phyloP scores from a whole-genome alignment of 345 rosid species.

The Salix viminalis region DNA sequence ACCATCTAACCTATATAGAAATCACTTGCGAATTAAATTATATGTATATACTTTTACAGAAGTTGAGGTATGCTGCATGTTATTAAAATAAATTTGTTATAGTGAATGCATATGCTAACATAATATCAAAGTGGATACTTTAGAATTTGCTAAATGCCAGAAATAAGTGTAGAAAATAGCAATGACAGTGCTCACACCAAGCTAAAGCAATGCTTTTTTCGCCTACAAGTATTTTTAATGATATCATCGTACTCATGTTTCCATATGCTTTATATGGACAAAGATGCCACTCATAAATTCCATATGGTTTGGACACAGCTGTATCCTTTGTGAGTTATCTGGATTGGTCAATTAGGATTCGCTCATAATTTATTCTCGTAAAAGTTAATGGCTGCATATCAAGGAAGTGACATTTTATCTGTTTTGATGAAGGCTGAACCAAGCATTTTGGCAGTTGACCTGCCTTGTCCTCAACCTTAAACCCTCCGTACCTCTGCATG shows the following conservation, averaged over 20 bases:
- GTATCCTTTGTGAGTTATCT: background rate
- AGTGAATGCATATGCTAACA: background rate
- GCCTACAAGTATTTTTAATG: background rate
- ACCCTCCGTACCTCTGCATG: background rate
- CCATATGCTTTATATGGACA: background rate
- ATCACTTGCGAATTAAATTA: background rate
- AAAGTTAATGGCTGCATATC: background rate
- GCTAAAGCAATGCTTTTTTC: background rate
- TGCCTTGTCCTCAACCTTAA: background rate
- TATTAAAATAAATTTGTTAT: background rate
- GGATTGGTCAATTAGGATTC: background rate
- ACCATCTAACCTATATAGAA: background rate
- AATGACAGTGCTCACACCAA: background rate
- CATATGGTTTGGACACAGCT: background rate
- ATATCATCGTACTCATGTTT: background rate
- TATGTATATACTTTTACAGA: background rate
- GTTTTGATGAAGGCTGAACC: background rate
- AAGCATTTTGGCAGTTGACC: background rate
- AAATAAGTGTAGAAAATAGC: background rate
- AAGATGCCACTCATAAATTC: background rate
- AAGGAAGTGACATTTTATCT: background rate
- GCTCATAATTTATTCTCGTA: background rate
- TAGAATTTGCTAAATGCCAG: background rate
- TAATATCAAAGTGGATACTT: background rate
- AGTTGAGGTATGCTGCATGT: background rate